Base-by-base conservation (phyloP, 225 moss, liverwort and hornwort genomes). In the Sphagnum tenellum region DNA sequence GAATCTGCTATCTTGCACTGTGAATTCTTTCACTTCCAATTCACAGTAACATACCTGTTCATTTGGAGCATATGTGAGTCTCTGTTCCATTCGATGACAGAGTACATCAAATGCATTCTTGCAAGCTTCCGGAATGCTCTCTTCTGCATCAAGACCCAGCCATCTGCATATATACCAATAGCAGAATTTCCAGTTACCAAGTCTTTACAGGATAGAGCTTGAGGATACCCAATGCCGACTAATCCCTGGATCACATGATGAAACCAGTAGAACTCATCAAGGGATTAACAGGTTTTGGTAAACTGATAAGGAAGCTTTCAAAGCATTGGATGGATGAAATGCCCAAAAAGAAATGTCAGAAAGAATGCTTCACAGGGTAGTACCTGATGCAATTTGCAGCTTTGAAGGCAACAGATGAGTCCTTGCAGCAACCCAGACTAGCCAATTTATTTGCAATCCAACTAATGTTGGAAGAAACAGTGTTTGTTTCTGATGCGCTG, bases 31-130 rank as follows among this genome's bases (percentile, higher is more conserved):
- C 29, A 29, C 29, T 29, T 1, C 59, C 70, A 57, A 59, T 55
- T 55, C 10, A 56, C 55, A 48, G 14, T 48, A 47, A 10, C 47
- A 1, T 29, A 95, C 94, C 91, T 88, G 92, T 60, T 95, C 89
- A 55, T 91, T 81, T 12, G 82, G 86, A 13, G 77, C 76, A 13
- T 78, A 95, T 44, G 81, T 82, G 67, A 95, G 89, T 64, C 73
- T 86, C 69, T 87, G 76, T 64, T 91, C 94, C 94, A 95, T 88
- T n/a, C 89, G 76, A 46, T 75, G 67, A 70, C 89, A 88, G 47
- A 95, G 78, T 45, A 88, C 80, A 69, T 91, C 88, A 65, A 95
- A 89, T 12, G 84, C 74, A 74, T 63, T 91, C 66, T 66, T 82
- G 80, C 91, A 91, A 64, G 73, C 74, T 65, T 82, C 48, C 3